Base-by-base conservation (phyloP, 1,284 basidiomycete genomes). In the Mrakiaceae sp. region DNA sequence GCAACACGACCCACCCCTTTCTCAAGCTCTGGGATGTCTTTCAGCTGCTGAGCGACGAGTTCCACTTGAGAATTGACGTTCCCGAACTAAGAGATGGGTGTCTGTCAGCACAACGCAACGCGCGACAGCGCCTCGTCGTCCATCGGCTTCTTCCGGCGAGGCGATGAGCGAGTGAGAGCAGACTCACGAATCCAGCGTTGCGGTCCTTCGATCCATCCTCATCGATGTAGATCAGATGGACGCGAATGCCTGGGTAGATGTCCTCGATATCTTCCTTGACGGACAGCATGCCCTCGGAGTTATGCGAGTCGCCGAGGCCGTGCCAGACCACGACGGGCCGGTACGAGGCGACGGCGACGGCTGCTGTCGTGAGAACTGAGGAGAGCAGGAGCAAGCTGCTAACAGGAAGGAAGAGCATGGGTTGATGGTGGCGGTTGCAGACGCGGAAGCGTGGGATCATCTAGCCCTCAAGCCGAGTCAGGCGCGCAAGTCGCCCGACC, bases 241-340 rank as follows among this genome's bases (percentile, higher is more conserved):
- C 81, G 72, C 87, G 96, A 58, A 97, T 88, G 4, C 87, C 90
- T 0, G 87, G 87, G 74, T 92, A 84, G 40, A 87, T 80, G 0
- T 81, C 77, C 73, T 86, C 81, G 70, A 96, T 82, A 67, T 82
- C 76, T 2, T 79, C 75, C 62, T 83, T 81, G 71, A 95, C 88
- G 9, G 54, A 66, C 40, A 53, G 60, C 58, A 81, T 76, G 8
- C 76, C 77, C 7, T 74, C 69, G 2, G 77, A 76, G 56, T 78
- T 74, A 39, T 77, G 78, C 44, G 79, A 78, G 72, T 83, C 82
- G 78, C 88, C 93, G 54, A 98, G 80, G 5, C 95, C 95, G 77
- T 98, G 95, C 95, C 94, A 98, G 66, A 98, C 79, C 48, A 96
- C 94, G 51, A 97, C 79, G 1, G 91, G 88, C 47, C 87, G 81